Conservation (phyloP, 139 green algal genomes). For the Coelastrella sp. region DNA sequence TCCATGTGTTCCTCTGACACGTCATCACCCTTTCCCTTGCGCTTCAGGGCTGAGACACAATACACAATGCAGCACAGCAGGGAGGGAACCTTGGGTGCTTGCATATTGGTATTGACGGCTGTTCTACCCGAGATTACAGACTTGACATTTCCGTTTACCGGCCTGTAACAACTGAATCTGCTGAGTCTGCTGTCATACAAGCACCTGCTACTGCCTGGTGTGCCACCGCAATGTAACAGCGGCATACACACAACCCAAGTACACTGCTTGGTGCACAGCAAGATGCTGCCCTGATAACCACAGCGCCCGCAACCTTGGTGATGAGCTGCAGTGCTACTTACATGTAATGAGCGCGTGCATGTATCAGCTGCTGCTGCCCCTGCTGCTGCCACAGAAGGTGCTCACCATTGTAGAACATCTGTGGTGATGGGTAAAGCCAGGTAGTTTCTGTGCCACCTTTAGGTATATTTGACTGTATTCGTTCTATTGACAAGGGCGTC, state of each 20-base stretch:
- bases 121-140: too few species aligned
- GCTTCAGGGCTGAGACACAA: conserved; percentile 75
- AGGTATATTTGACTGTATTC: conserved; percentile 86
- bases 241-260: too few species aligned
- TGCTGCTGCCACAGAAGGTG: not conserved
- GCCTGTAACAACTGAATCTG: not conserved
- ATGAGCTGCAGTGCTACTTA: too few species aligned
- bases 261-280: too few species aligned
- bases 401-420: conserved; percentile 98
- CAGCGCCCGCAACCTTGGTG: too few species aligned
- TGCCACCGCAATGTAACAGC: too few species aligned
- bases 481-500: conserved; percentile 79
- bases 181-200: not conserved
- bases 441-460: conserved; percentile 89
- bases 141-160: not conserved
- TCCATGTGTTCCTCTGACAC: conserved; percentile 94
- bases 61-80: not conserved
- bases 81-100: too few species aligned
- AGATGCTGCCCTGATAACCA: too few species aligned
- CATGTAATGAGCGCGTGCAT: not conserved
- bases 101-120: too few species aligned
- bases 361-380: not conserved
- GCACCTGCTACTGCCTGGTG: too few species aligned
- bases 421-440: conserved; percentile 94
- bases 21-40: conserved; percentile 96